Evolutionary conservation across 768 basidiomycete species (phyloP), one percentile per base, ranked within the genome.

Genomic region (Lentinula aciculospora): DNA sequence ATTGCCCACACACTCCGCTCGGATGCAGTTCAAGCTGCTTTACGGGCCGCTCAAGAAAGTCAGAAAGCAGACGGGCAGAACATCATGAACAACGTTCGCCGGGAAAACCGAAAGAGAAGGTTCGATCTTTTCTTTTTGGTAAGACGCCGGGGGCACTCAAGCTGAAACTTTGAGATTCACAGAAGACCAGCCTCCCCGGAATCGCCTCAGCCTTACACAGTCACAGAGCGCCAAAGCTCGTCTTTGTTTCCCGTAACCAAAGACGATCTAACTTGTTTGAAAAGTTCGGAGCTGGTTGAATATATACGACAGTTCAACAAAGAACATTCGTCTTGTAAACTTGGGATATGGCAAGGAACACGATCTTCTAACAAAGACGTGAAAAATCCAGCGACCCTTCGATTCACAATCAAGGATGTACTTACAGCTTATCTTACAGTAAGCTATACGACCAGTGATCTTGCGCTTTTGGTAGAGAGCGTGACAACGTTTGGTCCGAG

Each of bases 401-500:
- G 86, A 39, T 81, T 88, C 61, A 74, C 73, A 15, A 81, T 89
- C 56, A 73, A 74, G 2, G 87, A 92, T 62, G 83, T 90, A 48
- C 69, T 90, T 57, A 81, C 76, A 5, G 82, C 83, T 57, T 91
- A 84, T 72, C 65, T 90, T 44, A 81, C 79, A 5, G 68, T 84
- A 34, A 74, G 72, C 31, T 72, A 76, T 53, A 68, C 64, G 2
- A 63, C 61, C 28, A 58, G 67, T 34, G 71, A 71, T 36, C 62
- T 67, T n/a, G 59, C 63, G 4, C 70, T 84, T 37, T 61, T 79
- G 12, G 78, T 85, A 29, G 87, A 89, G 64, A 86, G 77, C 56
- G 76, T 88, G 44, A 77, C 83, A n/a, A 80, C 78, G 9, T 88
- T 90, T 67, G 89, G 86, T 5, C 83, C 89, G 23, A 75, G 89